Base-by-base conservation (phyloP, 164 flowering plant species). In the Protea cynaroides region DNA sequence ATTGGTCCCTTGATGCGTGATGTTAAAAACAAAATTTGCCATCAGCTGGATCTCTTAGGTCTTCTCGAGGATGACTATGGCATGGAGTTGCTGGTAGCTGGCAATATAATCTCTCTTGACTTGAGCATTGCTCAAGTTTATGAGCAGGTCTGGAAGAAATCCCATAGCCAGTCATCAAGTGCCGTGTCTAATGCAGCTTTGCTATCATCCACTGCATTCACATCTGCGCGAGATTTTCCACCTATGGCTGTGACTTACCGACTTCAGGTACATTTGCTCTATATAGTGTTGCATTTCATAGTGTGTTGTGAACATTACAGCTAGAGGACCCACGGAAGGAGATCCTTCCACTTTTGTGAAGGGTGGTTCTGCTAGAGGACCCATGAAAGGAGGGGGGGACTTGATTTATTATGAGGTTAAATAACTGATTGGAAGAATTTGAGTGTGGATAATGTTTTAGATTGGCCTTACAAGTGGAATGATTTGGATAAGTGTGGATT, bases 1-100 rank as follows among this genome's bases (percentile, higher is more conserved):
- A 86, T 95, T 75, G 99, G 99, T 76, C 97, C 97, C 7, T 64
- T 95, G 71, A 95, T 95, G 99, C 94, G 97, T 67, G 97, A 95
- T 79, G 97, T 88, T 40, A 95, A 92, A 77, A 95, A 95, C 72
- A 95, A 95, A 71, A 95, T 95, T 63, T 95, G 99, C 69, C 88
- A 90, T 70, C 97, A 92, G 60, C 75, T 95, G 77, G 99, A 95
- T 74, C 72, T 95, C 22, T 63, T 95, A 43, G 94, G 97, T 47
- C 96, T 95, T 72, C 69, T 95, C 47, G 99, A 88, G 66, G 99
- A 95, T 88, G 99, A 95, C 74, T 95, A 79, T 75, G 90, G 97
- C 77, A 88, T 95, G 99, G 99, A 95, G 72, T 77, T 95, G 81
- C 82, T 95, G 25, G 99, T 95, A 10, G 97, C 94, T 71, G 99